Base-by-base conservation (phyloP, 768 basidiomycete genomes). In the Rhodotorula kratochvilovae region DNA sequence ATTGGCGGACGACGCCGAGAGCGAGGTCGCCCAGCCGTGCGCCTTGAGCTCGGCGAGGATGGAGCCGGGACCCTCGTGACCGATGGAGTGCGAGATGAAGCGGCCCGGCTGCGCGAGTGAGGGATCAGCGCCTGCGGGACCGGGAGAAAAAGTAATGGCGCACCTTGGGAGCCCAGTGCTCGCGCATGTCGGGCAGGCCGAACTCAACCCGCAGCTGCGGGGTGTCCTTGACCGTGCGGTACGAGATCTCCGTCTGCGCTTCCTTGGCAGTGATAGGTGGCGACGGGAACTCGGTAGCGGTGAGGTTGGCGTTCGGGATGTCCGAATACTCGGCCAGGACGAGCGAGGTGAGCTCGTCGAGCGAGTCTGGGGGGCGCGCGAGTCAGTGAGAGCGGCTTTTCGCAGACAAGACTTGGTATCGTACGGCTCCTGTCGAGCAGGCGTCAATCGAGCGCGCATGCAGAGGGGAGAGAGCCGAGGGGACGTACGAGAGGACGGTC, bases 31-130 rank as follows among this genome's bases (percentile, higher is more conserved):
- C 76, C 76, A 77, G 1, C 78, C 78, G 13, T 63, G 60, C 29
- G 83, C 39, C 82, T 95, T 98, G 67, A 99, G 84, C 79, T 92
- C 92, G 1, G 92, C 91, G 76, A 98, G 81, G 1, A 77, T 70
- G 2, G 95, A 97, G 3, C 95, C 95, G 46, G 89, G 87, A 2
- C 79, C 87, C 82, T 76, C 87, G 85, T 90, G 91, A 86, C 77
- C 87, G 80, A 66, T 85, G 85, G 66, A 89, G 82, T 82, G 93
- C 85, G 81, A 88, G 85, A 76, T 85, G 85, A 77, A 94, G 80
- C 69, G 90, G 86, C 81, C 92, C 16, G 96, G 88, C 92, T 83
- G 6, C 88, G 67, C 3, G 17, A 31, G 36, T 12, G 33, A 7
- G 10, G n/a, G n/a, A n/a, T 10, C 23, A 62, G 33, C 2, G n/a